These are phyloP conservation scores for Syzygium grande DNA, from an alignment of 345 rosid species.

Conservation along the genomic window DNA sequence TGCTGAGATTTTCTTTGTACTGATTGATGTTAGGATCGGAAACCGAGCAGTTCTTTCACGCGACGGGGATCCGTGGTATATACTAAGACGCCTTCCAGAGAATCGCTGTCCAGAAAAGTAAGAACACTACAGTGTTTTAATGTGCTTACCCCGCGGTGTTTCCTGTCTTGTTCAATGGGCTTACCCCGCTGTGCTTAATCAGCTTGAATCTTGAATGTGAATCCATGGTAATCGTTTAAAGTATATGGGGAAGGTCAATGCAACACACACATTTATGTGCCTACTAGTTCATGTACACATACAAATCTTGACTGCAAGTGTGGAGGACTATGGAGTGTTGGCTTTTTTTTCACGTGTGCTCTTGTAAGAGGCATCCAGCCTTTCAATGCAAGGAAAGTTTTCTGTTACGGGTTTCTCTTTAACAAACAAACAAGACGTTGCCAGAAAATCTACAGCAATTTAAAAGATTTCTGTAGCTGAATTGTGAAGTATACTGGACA, in stretches of 20 bases:
- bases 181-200: not conserved
- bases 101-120: conserved; percentile 55
- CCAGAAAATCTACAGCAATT: not conserved
- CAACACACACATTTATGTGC: not conserved
- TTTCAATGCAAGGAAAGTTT: not conserved
- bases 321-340: not conserved
- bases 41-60: conserved; percentile 69
- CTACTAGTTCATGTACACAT: not conserved
- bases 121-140: not conserved
- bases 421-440: not conserved
- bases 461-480: not conserved
- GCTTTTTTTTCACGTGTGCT: not conserved
- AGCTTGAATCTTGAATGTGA: not conserved
- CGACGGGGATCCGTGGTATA: conserved; percentile 77
- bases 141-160: not conserved
- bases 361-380: not conserved
- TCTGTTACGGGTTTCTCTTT: not conserved
- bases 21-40: conserved; percentile 50
- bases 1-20: not conserved
- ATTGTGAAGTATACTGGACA: not conserved
- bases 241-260: not conserved
- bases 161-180: not conserved
- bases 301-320: not conserved
- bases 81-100: conserved; percentile 96
- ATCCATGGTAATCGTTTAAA: not conserved